phyloP scores from a whole-genome alignment of 176 grass and related monocot species.

The Rhipidocladum racemiflorum region DNA sequence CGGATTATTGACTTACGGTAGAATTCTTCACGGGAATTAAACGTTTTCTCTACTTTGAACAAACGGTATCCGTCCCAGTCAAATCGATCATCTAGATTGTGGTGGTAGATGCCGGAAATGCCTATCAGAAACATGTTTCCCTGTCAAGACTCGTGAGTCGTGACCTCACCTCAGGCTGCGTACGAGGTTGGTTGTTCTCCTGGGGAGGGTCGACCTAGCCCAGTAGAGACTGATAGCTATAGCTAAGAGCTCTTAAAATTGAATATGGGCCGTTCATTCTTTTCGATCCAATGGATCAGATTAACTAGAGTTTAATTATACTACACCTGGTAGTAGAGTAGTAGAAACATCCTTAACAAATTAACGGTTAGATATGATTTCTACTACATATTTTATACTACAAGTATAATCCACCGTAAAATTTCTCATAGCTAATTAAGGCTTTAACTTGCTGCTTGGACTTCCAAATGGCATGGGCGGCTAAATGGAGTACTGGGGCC shows the following conservation, averaged over 20 bases:
- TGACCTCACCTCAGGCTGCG: neutral
- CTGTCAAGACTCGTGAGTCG: neutral
- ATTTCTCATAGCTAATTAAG: no score
- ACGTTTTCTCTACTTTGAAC: neutral
- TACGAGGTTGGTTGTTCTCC: neutral
- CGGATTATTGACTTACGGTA: neutral
- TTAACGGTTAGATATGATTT: no score
- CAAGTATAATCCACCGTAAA: no score
- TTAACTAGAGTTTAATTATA: no score
- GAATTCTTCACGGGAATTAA: neutral
- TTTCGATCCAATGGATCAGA: no score
- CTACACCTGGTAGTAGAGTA: no score
- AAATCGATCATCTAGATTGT: neutral
- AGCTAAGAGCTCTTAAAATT: no score
- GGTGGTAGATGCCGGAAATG: neutral
- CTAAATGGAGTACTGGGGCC: no score
- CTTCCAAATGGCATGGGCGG: neutral
- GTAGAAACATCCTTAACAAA: no score
- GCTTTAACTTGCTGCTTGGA: neutral
- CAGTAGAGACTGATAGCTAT: neutral
- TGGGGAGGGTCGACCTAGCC: neutral
- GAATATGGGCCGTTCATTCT: no score
- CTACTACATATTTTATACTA: no score
- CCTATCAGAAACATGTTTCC: neutral
- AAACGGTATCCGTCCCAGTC: neutral